Evolutionary conservation across 2,329 filamentous ascomycete genomes (phyloP).

Genomic region (Paraphoma chrysanthemicola): DNA sequence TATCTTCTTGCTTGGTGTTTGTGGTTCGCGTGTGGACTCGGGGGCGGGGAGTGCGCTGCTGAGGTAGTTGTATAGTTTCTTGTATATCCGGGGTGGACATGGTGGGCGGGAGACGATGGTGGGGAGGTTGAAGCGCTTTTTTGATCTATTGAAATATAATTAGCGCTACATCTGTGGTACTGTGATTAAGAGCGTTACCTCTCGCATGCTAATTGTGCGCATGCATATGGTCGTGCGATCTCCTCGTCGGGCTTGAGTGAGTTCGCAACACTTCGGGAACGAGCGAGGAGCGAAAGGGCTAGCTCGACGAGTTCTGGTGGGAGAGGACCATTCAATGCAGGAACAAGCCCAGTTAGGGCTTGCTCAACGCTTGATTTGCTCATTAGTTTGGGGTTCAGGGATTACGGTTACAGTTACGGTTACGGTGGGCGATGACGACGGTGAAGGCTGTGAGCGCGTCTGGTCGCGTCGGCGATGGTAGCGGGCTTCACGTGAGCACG

Average conservation of each 20-base stretch:
- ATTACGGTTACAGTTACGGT: background rate
- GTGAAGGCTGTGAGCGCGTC: background rate
- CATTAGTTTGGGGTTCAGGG: slow-evolving; percentile 12
- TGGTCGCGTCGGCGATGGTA: background rate
- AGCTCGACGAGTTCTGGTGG: slow-evolving; percentile 42
- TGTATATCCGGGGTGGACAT: slow-evolving; percentile 66
- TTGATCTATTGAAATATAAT: slow-evolving; percentile 66
- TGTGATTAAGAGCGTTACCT: slow-evolving; percentile 57
- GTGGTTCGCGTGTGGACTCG: slow-evolving; percentile 29
- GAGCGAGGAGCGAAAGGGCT: slow-evolving; percentile 42
- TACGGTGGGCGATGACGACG: no score
- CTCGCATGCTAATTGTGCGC: slow-evolving; percentile 75
- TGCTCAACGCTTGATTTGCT: slow-evolving; percentile 37
- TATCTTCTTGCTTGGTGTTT: slow-evolving; percentile 41
- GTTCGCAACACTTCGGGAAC: slow-evolving; percentile 57
- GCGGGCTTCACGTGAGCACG: background rate
- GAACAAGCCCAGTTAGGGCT: slow-evolving; percentile 51
- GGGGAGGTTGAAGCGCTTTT: slow-evolving; percentile 52
- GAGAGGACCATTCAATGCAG: slow-evolving; percentile 43
- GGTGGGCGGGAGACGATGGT: slow-evolving; percentile 44
- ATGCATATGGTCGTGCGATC: slow-evolving; percentile 47
- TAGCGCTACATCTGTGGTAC: no score
- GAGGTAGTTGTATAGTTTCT: slow-evolving; percentile 81
- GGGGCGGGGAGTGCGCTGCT: slow-evolving; percentile 70
- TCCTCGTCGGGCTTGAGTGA: slow-evolving; percentile 47